These are phyloP conservation scores for Pleomassaria siparia DNA, from an alignment of 2,329 filamentous ascomycete genomes.

Conservation along the genomic window DNA sequence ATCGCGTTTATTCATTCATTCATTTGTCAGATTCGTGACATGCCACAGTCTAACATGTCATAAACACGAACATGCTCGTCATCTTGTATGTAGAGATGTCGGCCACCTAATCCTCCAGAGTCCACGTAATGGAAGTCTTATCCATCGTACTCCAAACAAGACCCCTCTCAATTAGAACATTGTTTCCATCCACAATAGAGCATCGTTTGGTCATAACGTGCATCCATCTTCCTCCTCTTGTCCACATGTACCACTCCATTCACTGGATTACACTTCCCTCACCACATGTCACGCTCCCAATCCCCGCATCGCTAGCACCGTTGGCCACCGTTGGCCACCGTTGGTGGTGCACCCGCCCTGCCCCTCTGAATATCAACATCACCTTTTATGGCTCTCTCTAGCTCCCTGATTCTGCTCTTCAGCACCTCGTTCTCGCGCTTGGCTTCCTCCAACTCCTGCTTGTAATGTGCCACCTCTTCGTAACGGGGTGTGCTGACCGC, in stretches of 20 bases:
- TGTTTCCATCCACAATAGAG: not conserved
- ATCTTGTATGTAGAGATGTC: not conserved
- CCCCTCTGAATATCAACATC: slow-evolving; percentile 33
- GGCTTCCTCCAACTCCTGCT: slow-evolving; percentile 51
- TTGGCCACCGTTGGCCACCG: slow-evolving; percentile 10
- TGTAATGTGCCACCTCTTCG: slow-evolving; percentile 48
- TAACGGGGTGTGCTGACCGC: slow-evolving; percentile 43
- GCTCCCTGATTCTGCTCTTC: slow-evolving; percentile 49
- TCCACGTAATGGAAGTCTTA: not conserved
- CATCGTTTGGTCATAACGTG: slow-evolving; percentile 1
- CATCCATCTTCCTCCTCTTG: not conserved
- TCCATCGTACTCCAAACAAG: not conserved
- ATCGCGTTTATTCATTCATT: not conserved
- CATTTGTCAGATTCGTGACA: not conserved
- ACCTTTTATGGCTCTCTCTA: slow-evolving; percentile 45
- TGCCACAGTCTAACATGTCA: not conserved
- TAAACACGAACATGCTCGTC: not conserved
- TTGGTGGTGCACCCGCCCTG: slow-evolving; percentile 28
- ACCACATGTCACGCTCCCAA: not conserved
- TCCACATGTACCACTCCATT: not conserved
- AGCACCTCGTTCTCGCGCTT: slow-evolving; percentile 53
- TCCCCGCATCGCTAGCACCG: slow-evolving; percentile 4
- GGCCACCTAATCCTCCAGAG: not conserved
- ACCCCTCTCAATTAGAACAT: not conserved
- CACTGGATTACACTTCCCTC: slow-evolving; percentile 6